Evolutionary conservation across 169 alveolate genomes (phyloP), one percentile per base, ranked within the genome.

Genomic region (Toxoplasma gondii): DNA sequence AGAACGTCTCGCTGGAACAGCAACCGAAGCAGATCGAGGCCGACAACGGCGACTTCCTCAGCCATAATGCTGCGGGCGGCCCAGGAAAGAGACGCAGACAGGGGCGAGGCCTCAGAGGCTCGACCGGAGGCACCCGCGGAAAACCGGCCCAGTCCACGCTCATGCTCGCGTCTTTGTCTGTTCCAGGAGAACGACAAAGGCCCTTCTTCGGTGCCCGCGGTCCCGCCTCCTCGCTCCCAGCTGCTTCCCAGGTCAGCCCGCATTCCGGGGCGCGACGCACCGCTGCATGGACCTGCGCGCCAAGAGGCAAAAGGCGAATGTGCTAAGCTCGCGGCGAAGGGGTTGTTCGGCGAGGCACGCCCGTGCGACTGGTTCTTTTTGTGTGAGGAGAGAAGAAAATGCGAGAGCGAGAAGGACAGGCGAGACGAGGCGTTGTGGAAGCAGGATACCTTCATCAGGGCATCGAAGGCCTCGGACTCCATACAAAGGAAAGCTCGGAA

Each of bases 1-100:
- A 93, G 93, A 67, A 74, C 41, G 22, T 93, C 95, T 19, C 95
- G 88, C 95, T 93, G 95, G 88, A 93, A 91, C 84, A 87, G 91
- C 39, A 93, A 45, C 36, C 95, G 95, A 90, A 93, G 91, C 86
- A 93, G 22, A 49, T 45, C 53, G 22, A 74, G 58, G 41, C 95
- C 95, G 80, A 93, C 44, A n/a, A 64, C 69, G 87, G 84, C 80
- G 91, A 86, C 82, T 64, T 84, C 93, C 74, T 87, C 93, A 17
- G 78, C 45, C 70, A 86, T 69, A n/a, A 74, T 58, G 69, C 67
- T 43, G 34, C 90, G 90, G n/a, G 45, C 86, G 43, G 86, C 39
- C 45, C 49, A 36, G 44, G 49, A 19, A 7, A 22, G 7, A 69
- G 82, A 7, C 5, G 82, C 34, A 29, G 17, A 17, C 43, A 17